Conservation (phyloP, 805 yeast genomes). For the Clavispora asparagi region DNA sequence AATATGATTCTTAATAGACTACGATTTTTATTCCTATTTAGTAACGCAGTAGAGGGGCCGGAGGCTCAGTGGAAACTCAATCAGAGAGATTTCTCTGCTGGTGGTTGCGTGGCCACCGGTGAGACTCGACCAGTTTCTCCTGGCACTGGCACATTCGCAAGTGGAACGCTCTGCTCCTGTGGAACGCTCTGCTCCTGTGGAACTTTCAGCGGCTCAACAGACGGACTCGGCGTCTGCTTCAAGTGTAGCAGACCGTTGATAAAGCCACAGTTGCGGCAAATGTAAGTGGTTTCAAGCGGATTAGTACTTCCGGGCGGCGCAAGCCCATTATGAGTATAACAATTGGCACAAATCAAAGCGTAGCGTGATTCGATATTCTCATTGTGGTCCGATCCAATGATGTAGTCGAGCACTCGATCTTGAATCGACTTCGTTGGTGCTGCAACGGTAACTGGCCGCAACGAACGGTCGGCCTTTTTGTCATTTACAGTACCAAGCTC, state of each 20-base stretch:
- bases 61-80: too few species aligned
- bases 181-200: too few species aligned
- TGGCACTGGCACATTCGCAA: too few species aligned
- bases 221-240: neutral
- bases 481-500: neutral
- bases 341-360: constrained; percentile 68
- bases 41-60: too few species aligned
- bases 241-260: constrained; percentile 25
- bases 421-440: constrained; percentile 15
- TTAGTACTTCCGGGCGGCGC: constrained; percentile 62
- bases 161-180: too few species aligned
- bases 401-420: constrained; percentile 33
- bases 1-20: neutral
- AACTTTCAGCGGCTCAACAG: too few species aligned
- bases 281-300: constrained; percentile 48
- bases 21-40: neutral
- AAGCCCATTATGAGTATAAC: constrained; percentile 70
- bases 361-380: constrained; percentile 56
- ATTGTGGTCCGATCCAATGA: constrained; percentile 54
- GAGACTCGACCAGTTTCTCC: too few species aligned
- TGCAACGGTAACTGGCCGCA: neutral
- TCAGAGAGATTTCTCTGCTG: too few species aligned
- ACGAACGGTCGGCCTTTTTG: neutral
- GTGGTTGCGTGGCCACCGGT: too few species aligned
- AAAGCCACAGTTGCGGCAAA: constrained; percentile 63